Evolutionary conservation across 2,329 filamentous ascomycete genomes (phyloP).

Genomic region (Trichoderma asperellum): DNA sequence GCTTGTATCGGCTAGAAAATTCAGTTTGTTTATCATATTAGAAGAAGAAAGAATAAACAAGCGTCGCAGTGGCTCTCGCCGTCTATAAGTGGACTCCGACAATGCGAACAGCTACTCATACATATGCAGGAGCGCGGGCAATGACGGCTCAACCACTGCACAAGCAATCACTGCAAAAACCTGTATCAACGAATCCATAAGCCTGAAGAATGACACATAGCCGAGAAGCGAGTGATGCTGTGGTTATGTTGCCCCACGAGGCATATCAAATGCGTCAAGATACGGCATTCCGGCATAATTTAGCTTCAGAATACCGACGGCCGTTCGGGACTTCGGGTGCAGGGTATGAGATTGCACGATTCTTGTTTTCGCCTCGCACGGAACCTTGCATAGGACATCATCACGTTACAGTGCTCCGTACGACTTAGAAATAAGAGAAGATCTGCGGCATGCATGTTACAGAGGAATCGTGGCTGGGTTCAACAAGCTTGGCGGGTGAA

Average conservation of each 20-base stretch:
- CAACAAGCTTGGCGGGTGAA: not conserved
- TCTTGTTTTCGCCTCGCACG: constrained; percentile 13
- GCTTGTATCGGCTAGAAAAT: not conserved
- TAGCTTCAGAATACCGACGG: not conserved
- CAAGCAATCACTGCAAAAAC: not conserved
- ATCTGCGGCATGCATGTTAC: not conserved
- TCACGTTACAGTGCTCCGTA: not conserved
- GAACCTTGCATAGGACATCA: constrained; percentile 17
- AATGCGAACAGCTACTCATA: not conserved
- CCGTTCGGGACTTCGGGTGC: not conserved
- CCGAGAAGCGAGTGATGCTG: constrained; percentile 10
- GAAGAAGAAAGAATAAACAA: not conserved
- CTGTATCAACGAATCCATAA: constrained; percentile 1
- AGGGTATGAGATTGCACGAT: constrained; percentile 4
- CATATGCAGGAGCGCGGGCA: constrained; percentile 1
- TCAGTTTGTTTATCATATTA: not conserved
- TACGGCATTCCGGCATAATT: constrained; percentile 17
- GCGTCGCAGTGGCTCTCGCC: constrained; percentile 4
- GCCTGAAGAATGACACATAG: not conserved
- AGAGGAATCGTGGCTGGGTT: not conserved
- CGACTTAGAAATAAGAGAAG: not conserved
- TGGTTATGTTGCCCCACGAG: not conserved
- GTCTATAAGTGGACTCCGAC: constrained; percentile 11
- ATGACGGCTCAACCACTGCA: constrained; percentile 4
- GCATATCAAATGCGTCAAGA: not conserved